Percentiles rank a stretch among this genome's conserved stretches.
These are phyloP conservation scores for Aaosphaeria pasadenensis DNA, from an alignment of 2,329 filamentous ascomycete species.

Conservation along the genomic window DNA sequence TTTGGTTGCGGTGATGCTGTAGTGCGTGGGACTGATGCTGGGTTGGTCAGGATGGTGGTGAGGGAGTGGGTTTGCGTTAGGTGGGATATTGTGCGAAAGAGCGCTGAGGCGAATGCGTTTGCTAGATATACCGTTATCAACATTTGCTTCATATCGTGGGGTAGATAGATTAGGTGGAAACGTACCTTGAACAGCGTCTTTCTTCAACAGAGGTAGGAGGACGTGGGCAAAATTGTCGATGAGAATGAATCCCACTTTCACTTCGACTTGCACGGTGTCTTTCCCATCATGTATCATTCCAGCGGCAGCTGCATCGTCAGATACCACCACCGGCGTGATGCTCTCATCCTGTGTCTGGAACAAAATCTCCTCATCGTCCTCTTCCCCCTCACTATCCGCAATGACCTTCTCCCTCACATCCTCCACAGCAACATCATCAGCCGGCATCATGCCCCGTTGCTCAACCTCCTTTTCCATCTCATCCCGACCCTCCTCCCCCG, in stretches of 20 bases:
- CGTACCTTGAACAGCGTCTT: slow-evolving; percentile 34
- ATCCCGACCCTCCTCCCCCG: slow-evolving; percentile 3
- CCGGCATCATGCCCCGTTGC: slow-evolving; percentile 17
- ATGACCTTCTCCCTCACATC: slow-evolving; percentile 13
- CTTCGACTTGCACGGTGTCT: neutral
- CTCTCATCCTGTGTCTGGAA: slow-evolving; percentile 7
- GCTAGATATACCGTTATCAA: slow-evolving; percentile 21
- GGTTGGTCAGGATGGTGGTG: slow-evolving; percentile 37
- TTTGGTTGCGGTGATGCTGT: slow-evolving; percentile 4
- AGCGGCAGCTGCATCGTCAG: neutral
- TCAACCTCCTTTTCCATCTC: slow-evolving; percentile 7
- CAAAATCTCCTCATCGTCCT: slow-evolving; percentile 40
- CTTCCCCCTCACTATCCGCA: slow-evolving; percentile 35
- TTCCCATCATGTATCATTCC: neutral
- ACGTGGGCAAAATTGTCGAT: slow-evolving; percentile 41
- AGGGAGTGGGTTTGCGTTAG: slow-evolving; percentile 36
- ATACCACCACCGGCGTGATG: neutral
- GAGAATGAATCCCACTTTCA: slow-evolving; percentile 32
- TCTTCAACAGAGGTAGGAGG: slow-evolving; percentile 36
- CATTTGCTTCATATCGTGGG: slow-evolving; percentile 1
- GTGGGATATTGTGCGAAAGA: slow-evolving; percentile 41
- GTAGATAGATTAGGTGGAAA: slow-evolving; percentile 7
- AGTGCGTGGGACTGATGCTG: slow-evolving; percentile 9
- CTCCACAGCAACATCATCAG: neutral
- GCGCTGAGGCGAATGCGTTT: slow-evolving; percentile 39